phyloP scores from a whole-genome alignment of 2,329 filamentous ascomycete genomes.

The Apiospora phragmitis region DNA sequence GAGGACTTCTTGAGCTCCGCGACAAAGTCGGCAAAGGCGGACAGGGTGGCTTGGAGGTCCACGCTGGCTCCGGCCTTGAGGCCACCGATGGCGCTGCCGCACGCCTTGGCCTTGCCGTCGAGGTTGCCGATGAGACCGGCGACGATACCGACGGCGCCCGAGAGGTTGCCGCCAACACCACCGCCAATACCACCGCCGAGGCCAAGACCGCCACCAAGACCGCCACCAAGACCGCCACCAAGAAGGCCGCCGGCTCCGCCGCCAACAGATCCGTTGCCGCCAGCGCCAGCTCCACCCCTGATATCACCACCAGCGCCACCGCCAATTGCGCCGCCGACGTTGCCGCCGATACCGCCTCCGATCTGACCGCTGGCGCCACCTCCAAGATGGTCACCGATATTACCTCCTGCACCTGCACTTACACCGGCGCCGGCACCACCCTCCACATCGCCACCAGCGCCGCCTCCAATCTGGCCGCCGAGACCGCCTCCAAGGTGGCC shows the following conservation, averaged over 20 bases:
- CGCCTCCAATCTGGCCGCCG: background rate
- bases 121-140: background rate
- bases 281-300: background rate
- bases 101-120: conserved; percentile 4
- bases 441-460: background rate
- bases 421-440: background rate
- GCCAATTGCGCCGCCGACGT: background rate
- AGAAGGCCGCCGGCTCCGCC: background rate
- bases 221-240: background rate
- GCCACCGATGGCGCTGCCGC: background rate
- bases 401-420: background rate
- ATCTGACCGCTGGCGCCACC: background rate
- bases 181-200: background rate
- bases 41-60: background rate
- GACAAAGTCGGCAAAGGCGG: background rate
- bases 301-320: background rate
- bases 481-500: background rate
- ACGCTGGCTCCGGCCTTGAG: background rate
- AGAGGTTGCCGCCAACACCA: background rate
- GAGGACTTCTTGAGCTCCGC: background rate
- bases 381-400: background rate
- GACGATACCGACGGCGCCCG: background rate
- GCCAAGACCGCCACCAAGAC: background rate
- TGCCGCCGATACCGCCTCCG: background rate
- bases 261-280: background rate